Evolutionary conservation across 805 yeast species (phyloP), one percentile per base, ranked within the genome.

Genomic region (Torulaspora franciscae): DNA sequence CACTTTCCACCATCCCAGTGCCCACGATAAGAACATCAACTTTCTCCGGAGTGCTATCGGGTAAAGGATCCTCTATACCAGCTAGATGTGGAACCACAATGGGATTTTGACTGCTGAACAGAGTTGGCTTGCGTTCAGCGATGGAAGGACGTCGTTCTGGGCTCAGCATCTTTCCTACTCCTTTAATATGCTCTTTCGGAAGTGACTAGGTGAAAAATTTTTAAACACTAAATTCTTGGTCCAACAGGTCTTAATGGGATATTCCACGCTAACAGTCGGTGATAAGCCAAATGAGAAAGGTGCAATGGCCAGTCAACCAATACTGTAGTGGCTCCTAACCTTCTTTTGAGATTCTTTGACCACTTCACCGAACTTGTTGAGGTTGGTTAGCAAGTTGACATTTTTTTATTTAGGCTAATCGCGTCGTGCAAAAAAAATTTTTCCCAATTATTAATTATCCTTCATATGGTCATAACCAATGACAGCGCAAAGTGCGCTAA

Each of bases 21-120:
- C 99, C 99, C 51, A 85, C 79, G 45, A 93, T 85, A 25, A 93
- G 73, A 10, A 93, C 95, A 61, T 93, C 99, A 55, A 88, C 86
- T 49, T 81, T 69, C 24, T 82, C 86, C 6, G 93, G 80, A 28
- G 79, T 75, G 3, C 66, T 57, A 15, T 70, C 70, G 14, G 81
- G 82, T 26, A 77, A 67, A 2, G 95, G 91, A 51, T 83, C 81
- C 58, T 85, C 95, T 34, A 85, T 73, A 3, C 91, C 91, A 0
- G 87, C 87, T 29, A 85, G 68, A 51, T 79, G 81, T 3, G 95
- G 95, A 13, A 85, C 73, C 7, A 71, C 61, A 4, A 67, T 48
- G 0, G 68, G 60, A 45, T 40, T 32, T 6, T 59, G 45, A 35
- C 51, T 55, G 26, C 52, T 47, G 3, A 72, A 68, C 58, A 72